A percentile compares a stretch with the other conserved stretches of the same genome.
Conservation (phyloP, 768 basidiomycete species). For the Royoungia palumana region DNA sequence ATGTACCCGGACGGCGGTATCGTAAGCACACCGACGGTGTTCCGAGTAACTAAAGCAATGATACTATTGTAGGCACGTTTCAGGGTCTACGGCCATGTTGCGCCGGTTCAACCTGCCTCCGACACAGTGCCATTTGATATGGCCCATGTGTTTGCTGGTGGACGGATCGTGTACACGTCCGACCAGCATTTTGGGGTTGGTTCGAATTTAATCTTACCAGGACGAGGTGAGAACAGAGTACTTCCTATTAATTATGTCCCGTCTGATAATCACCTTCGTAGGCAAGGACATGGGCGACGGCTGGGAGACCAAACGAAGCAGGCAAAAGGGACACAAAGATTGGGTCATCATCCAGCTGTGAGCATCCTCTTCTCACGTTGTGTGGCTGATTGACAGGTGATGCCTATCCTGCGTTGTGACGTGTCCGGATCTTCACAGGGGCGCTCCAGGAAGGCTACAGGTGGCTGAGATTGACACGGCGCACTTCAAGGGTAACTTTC, state of each 20-base stretch:
- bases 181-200: slow-evolving; percentile 97
- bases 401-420: not conserved
- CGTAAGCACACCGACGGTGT: slow-evolving; percentile 38
- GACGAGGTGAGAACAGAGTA: slow-evolving; percentile 53
- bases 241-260: not conserved
- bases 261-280: slow-evolving; percentile 14
- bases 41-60: not conserved
- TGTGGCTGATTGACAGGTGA: not conserved
- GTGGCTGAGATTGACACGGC: slow-evolving; percentile 88
- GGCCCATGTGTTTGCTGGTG: slow-evolving; percentile 88
- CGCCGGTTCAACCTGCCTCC: slow-evolving; percentile 55
- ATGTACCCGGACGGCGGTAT: slow-evolving; percentile 99
- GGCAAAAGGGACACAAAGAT: slow-evolving; percentile 77
- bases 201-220: slow-evolving; percentile 86
- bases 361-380: slow-evolving; percentile 15
- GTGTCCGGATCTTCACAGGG: slow-evolving; percentile 41
- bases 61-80: slow-evolving; percentile 69
- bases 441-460: slow-evolving; percentile 68
- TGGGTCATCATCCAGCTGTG: slow-evolving; percentile 90
- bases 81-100: slow-evolving; percentile 82
- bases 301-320: slow-evolving; percentile 95
- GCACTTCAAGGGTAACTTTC: slow-evolving; percentile 96
- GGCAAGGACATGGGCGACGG: slow-evolving; percentile 95
- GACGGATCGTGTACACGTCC: slow-evolving; percentile 76
- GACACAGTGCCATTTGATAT: slow-evolving; percentile 64